A percentile compares a stretch with the other conserved stretches of the same genome.
Evolutionary conservation across 2,329 filamentous ascomycete species (phyloP).

Genomic region (Bertia moriformis): DNA sequence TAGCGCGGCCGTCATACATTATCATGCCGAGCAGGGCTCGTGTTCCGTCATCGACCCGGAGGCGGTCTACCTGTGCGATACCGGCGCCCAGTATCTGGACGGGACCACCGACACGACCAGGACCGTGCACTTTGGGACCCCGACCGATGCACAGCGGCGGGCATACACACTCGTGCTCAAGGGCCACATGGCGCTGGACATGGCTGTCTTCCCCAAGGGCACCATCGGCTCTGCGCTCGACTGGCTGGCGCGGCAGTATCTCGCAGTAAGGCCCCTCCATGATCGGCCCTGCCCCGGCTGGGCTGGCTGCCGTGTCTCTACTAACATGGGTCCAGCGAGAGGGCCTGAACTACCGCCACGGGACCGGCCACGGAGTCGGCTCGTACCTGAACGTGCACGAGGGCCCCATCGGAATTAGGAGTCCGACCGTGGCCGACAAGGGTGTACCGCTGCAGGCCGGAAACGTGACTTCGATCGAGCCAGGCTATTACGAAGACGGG

Average conservation of each 20-base stretch:
- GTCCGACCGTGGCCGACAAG: conserved; percentile 81
- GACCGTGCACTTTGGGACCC: conserved; percentile 80
- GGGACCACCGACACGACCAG: conserved; percentile 93
- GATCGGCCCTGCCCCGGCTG: no score
- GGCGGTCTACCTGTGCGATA: conserved; percentile 87
- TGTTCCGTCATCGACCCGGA: conserved; percentile 75
- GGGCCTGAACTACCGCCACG: conserved; percentile 88
- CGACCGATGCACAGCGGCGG: conserved; percentile 69
- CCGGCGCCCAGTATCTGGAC: conserved; percentile 88
- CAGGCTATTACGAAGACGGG: conserved; percentile 93
- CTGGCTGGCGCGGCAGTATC: conserved; percentile 70
- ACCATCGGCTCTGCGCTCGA: conserved; percentile 90
- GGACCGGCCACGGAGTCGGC: conserved; percentile 89
- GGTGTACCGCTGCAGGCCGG: conserved; percentile 76
- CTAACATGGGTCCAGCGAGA: conserved; percentile 35
- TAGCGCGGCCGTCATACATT: conserved; percentile 91
- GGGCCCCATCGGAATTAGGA: conserved; percentile 88
- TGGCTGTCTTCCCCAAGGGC: conserved; percentile 80
- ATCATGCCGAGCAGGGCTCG: conserved; percentile 69
- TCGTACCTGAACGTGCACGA: conserved; percentile 95
- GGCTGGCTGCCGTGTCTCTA: no score
- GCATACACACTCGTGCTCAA: conserved; percentile 91
- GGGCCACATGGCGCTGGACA: conserved; percentile 78
- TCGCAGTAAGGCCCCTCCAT: conserved; percentile 54
- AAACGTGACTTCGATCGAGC: conserved; percentile 91